Evolutionary conservation across 495 filamentous ascomycete genomes (phyloP), one percentile per base, ranked within the genome.

Genomic region (Neurospora sp.): DNA sequence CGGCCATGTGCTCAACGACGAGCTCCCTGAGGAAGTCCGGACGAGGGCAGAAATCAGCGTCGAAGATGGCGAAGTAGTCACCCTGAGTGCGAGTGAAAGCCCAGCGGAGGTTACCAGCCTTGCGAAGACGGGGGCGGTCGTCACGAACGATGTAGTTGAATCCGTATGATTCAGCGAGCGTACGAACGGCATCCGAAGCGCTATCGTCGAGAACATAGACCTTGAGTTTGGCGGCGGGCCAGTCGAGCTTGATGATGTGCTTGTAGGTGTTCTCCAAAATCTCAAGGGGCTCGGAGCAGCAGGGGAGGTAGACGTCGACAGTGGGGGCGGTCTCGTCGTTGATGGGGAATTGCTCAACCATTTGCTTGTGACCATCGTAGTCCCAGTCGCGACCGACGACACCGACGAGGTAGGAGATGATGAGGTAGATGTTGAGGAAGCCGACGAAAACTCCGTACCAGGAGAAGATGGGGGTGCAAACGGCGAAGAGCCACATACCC

Each of bases 261-360:
- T 75, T 70, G 77, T 79, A 80, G 16, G 77, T 80, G 75, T 80
- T 80, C 38, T 80, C 77, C n/a, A 80, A 39, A 70, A 80, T 79
- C 39, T 80, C 78, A 39, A 79, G 72, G 6, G 78, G 78, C 45
- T 80, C 78, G 1, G 78, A 78, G 74, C 78, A 80, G 74, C 78
- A 80, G 22, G 78, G 78, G 3, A 80, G 76, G 69, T 79, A 80
- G n/a, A 80, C 76, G 68, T 80, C 78, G 16, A 80, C 78, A 0
- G 78, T 79, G 3, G 78, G 78, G 0, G 78, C 78, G 0, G 78
- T 75, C 47, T 77, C 73, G 47, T 79, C 73, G 53, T 68, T 78
- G 71, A 80, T 79, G 69, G 78, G 78, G 71, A 73, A 72, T 70
- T 74, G 47, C 37, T 72, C 71, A 18, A 75, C 76, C 0, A 72